Evolutionary conservation across 352 stramenopile species (phyloP), one percentile per base, ranked within the genome.

Genomic region (Aphanomyces stellatus): DNA sequence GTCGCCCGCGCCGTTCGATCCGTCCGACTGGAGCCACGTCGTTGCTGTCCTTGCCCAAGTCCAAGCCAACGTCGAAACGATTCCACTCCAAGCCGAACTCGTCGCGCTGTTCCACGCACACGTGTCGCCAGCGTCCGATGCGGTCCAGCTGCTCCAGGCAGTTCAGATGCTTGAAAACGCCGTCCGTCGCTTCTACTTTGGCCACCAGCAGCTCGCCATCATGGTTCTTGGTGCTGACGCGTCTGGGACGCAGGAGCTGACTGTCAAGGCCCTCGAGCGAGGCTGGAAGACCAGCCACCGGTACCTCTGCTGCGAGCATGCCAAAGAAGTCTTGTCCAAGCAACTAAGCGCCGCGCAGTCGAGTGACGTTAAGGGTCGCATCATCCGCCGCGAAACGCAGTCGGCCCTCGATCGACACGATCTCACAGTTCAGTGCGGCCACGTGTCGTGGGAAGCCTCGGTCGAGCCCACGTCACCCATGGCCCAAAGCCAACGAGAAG

Each of bases 101-200:
- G 43, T 65, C 11, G 34, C 34, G 1, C 24, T 65, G 57, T 65
- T 65, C n/a, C 7, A 37, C 1, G 2, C 41, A 27, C 57, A 51
- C 6, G 22, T 28, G 57, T 35, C 57, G 24, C 57, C 57, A 25
- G 33, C 22, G 15, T 13, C 57, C 10, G 28, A 65, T 10, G 42
- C 42, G 4, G 41, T 65, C 28, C 57, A 65, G 22, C 28, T 65
- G 24, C 8, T 65, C 34, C 57, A 65, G 43, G 57, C 57, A 24
- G 41, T 65, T 3, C 57, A 65, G 17, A 65, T 65, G 57, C 57
- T 65, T 3, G 57, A 65, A 35, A 65, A 65, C 28, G 57, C 57
- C 1, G 57, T 65, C 10, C 57, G 57, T 8, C 57, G 57, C 15
- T 65, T 65, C 35, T 65, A 65, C 37, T 65, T 65, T 65, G 57